Base-by-base conservation (phyloP, 2,329 filamentous ascomycete genomes). In the Ilyonectria destructans region DNA sequence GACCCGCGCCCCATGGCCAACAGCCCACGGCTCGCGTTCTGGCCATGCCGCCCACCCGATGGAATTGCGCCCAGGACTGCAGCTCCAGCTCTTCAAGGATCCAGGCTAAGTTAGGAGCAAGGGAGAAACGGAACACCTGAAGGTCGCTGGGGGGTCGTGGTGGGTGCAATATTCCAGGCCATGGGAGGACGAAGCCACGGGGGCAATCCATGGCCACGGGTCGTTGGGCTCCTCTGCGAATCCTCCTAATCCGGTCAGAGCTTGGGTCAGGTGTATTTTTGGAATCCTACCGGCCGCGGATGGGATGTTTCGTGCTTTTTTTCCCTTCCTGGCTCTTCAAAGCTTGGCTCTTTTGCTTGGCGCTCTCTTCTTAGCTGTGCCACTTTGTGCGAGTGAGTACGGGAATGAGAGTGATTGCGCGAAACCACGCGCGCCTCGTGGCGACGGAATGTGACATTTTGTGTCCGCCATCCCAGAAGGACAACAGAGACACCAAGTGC, bases 241-340 rank as follows among this genome's bases (percentile, higher is more conserved):
- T 45, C 8, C 37, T 31, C 52, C 56, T 48, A 60, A 31, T 33
- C 37, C 43, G 33, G 23, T 43, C 33, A 19, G 21, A 13, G 56
- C 29, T 48, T 49, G 62, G 49, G 13, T 33, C 23, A 49, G 19
- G 43, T 15, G 62, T 67, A 62, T 67, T 67, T 67, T 67, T 67
- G 64, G 64, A 61, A 62, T 26, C 57, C 48, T 51, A 7, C 17
- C n/a, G 15, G 52, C 31, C 49, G 37, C 37, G 57, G 58, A 33
- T 37, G 46, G 46, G 31, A 37, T 62, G 64, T 62, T 67, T 67
- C 64, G 58, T 54, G 52, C 48, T 62, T n/a, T 57, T 31, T 45
- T 31, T 45, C 23, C 19, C 40, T 29, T 21, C 8, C 21, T 58
- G 15, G 37, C 40, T n/a, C 40, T 31, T 33, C 6, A 19, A 15